These are phyloP conservation scores for Casaregolazyma suthepensis DNA, from an alignment of 1,139 yeast genomes.

Conservation along the genomic window DNA sequence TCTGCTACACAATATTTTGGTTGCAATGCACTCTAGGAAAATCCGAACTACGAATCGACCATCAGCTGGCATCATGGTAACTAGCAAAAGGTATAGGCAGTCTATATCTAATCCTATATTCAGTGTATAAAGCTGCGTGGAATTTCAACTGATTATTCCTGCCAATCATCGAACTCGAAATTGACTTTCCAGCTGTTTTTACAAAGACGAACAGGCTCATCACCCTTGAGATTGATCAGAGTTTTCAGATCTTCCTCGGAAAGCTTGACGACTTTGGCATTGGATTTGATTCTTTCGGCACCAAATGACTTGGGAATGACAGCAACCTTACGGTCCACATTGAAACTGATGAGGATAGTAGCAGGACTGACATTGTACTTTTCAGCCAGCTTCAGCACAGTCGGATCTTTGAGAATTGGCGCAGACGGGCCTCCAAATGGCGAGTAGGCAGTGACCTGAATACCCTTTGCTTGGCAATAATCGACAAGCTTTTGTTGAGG, in stretches of 20 bases:
- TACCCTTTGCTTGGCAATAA: conserved; percentile 46
- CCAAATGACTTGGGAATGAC: conserved; percentile 69
- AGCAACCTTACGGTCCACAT: conserved; percentile 57
- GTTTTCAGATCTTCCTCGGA: conserved; percentile 41
- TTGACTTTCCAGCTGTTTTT: conserved; percentile 1
- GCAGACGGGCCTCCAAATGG: conserved; percentile 63
- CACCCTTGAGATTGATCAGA: conserved; percentile 5
- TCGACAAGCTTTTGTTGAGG: conserved; percentile 63
- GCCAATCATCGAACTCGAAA: conserved; percentile 7
- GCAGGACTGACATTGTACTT: conserved; percentile 54
- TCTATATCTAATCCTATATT: not conserved
- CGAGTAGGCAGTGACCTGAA: conserved; percentile 60
- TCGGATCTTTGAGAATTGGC: conserved; percentile 43
- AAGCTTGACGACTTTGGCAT: conserved; percentile 47
- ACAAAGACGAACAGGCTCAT: conserved; percentile 2
- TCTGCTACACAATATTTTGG: too few species aligned
- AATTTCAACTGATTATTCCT: not conserved
- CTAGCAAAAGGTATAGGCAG: not conserved
- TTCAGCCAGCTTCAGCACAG: conserved; percentile 42
- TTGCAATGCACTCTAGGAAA: too few species aligned
- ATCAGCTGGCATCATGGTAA: not conserved
- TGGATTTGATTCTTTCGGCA: conserved; percentile 50
- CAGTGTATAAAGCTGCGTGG: not conserved
- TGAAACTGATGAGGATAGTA: conserved; percentile 63
- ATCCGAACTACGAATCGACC: not conserved